phyloP scores from a whole-genome alignment of 1,284 basidiomycete species.

The Ustilago curta region DNA sequence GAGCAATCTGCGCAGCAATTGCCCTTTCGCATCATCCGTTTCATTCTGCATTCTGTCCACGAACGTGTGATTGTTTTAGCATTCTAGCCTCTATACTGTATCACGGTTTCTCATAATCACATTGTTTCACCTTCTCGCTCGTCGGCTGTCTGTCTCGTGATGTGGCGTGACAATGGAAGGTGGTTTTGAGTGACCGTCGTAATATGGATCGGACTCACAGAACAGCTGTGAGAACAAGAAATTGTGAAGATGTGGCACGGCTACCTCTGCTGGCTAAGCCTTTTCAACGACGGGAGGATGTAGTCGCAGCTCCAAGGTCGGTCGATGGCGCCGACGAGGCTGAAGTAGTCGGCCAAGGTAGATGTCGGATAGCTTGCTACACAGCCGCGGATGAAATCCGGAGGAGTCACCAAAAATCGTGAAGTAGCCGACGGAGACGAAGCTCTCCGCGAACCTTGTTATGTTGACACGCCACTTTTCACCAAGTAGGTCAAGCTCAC shows the following conservation, averaged over 20 bases:
- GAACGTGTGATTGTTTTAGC: constrained; percentile 16
- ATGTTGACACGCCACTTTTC: neutral
- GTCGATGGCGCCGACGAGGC: no score
- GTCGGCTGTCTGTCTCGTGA: neutral
- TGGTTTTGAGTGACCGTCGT: no score
- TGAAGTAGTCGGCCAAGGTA: no score
- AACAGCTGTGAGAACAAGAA: no score
- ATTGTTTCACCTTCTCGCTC: constrained; percentile 9
- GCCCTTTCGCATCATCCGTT: neutral
- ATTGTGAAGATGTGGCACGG: no score
- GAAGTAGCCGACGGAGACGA: neutral
- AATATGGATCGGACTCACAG: no score
- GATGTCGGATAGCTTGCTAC: no score
- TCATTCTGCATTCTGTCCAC: neutral
- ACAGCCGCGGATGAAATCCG: no score
- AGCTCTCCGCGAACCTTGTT: neutral
- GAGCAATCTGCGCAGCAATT: neutral
- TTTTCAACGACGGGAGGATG: no score
- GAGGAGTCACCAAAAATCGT: no score
- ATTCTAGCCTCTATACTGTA: neutral
- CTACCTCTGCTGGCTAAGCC: no score
- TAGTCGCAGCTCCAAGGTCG: no score
- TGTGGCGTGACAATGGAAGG: neutral
- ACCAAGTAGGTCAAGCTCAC: neutral
- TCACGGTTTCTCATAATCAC: constrained; percentile 14